Base-by-base conservation (phyloP, 2,329 filamentous ascomycete genomes). In the Venturia asperata region DNA sequence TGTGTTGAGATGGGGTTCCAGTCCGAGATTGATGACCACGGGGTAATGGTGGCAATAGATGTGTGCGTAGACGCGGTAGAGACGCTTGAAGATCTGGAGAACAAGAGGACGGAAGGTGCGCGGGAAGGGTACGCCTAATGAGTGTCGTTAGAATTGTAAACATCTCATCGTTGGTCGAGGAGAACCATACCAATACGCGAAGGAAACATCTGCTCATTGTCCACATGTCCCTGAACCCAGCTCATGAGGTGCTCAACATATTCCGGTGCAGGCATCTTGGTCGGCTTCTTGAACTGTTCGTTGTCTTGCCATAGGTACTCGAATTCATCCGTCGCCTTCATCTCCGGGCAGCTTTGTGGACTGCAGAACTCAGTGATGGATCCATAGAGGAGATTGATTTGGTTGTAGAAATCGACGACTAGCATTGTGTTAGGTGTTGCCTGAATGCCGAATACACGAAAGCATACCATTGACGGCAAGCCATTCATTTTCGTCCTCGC, bases 301-400 rank as follows among this genome's bases (percentile, higher is more conserved):
- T 83, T 90, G 77, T 99, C 93, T 80, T 99, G 94, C 94, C 94
- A 99, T 70, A 99, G 87, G 77, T 99, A 99, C 77, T 99, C 94
- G 77, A 97, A 99, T 89, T 99, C 94, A 79, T 99, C 95, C 11
- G 94, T 99, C n/a, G 94, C 94, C 79, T 99, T 99, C 94, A 99
- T 99, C 80, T 97, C 94, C 0, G 94, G 94, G 76, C 94, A 99
- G 69, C 92, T 92, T 75, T 94, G 89, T 41, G 94, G 93, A 34
- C 94, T 97, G 82, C 94, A 99, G 79, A 99, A 99, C 75, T 99
- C 94, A 67, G 94, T 99, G 75, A 99, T 99, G 70, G 94, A 94
- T 67, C 95, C 95, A 76, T 99, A 99, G 67, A 99, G 87, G 43
- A 99, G 85, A 79, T 99, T 99, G 82, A 99, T 96, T 79, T 99